Evolutionary conservation across 345 rosid species (phyloP), one percentile per base, ranked within the genome.

Genomic region (Salix exigua): DNA sequence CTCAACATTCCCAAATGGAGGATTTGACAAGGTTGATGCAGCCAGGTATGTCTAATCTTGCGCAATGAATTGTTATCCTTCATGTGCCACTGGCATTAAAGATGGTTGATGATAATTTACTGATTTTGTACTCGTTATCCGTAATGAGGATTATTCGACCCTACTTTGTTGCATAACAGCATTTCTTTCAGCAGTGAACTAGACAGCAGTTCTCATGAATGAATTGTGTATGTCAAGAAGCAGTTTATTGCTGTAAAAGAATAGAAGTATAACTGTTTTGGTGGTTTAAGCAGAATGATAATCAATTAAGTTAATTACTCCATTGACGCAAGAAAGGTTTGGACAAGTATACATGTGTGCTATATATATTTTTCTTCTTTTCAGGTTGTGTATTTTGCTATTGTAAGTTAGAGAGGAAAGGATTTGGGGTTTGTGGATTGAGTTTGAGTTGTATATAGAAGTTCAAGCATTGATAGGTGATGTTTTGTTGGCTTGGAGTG

Each of bases 21-120:
- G 69, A 19, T 75, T 78, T 26, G 12, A 71, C 44, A 23, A 53
- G 53, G 26, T 10, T 6, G 50, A 71, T 44, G 21, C 31, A n/a
- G 60, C 11, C 16, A 68, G 82, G 83, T 79, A 75, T 68, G 79
- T 26, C 18, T 60, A 42, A 38, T 67, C 8, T 21, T 1, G 3
- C 16, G 10, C 28, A 7, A 8, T 30, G 11, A 18, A 55, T 18
- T 30, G 33, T 18, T 33, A 33, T 33, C 37, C n/a, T 66, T 66
- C 1, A 70, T 25, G 17, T 69, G 72, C 10, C 18, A 44, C 53
- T 25, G 18, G 28, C 40, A n/a, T 37, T 37, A 60, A 73, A 33
- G 37, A 33, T 33, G 37, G 37, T 73, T 23, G 33, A 53, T 53
- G 60, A 17, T 1, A 9, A 53, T 4, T 14, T 53, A 53, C 7